Evolutionary conservation across 106 monocot genomes (phyloP).

Genomic region (Iris macrosiphon): DNA sequence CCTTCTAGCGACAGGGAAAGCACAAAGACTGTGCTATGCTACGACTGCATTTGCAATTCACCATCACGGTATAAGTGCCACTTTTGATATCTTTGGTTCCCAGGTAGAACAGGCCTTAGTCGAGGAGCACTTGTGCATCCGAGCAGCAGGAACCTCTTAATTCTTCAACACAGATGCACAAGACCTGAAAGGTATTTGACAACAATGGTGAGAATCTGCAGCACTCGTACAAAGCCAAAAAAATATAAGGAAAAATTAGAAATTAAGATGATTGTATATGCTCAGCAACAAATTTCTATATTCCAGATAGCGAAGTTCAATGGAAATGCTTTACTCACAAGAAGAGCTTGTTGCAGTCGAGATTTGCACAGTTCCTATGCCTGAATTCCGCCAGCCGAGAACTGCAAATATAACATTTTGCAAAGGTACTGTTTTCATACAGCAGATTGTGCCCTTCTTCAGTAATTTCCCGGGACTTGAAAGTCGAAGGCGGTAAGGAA

Average conservation of each 20-base stretch:
- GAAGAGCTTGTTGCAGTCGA: conserved; percentile 90
- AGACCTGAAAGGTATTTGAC: conserved; percentile 37
- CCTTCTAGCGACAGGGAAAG: too few relatives aligned
- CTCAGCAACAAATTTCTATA: too few relatives aligned
- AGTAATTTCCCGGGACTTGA: conserved; percentile 24
- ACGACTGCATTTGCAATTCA: conserved; percentile 12
- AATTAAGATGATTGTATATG: neutral
- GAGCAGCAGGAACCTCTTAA: conserved; percentile 71
- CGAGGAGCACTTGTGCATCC: conserved; percentile 62
- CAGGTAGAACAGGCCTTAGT: conserved; percentile 57
- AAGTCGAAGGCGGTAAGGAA: conserved; percentile 68
- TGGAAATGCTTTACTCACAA: conserved; percentile 76
- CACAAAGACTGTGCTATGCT: too few relatives aligned
- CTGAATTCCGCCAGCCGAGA: conserved; percentile 49
- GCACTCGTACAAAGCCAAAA: neutral
- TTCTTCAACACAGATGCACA: conserved; percentile 57
- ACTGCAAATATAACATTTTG: conserved; percentile 67
- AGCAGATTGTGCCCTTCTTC: conserved; percentile 10
- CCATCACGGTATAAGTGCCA: conserved; percentile 80
- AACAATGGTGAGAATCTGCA: neutral
- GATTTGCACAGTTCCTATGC: conserved; percentile 92
- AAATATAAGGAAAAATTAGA: neutral
- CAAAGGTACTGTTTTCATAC: conserved; percentile 35
- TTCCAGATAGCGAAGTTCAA: neutral
- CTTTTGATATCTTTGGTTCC: conserved; percentile 68